phyloP scores from a whole-genome alignment of 495 filamentous ascomycete species.

The Polyplosphaeria fusca region DNA sequence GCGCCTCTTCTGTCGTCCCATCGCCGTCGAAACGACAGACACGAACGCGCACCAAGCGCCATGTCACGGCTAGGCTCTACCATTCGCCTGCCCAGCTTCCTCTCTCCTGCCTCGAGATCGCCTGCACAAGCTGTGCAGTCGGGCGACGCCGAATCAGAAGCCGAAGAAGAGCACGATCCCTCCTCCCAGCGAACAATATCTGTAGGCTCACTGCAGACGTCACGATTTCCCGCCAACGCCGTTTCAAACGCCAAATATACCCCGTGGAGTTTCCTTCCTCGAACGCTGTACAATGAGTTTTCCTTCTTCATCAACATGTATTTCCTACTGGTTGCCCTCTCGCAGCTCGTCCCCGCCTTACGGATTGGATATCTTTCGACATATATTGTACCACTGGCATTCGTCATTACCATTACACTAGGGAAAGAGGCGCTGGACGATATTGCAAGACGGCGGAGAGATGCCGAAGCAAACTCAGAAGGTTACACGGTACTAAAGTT shows the following conservation, averaged over 20 bases:
- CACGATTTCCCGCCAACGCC: conserved; percentile 73
- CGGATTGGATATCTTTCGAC: conserved; percentile 93
- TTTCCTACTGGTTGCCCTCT: conserved; percentile 90
- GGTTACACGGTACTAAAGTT: conserved; percentile 77
- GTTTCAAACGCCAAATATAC: conserved; percentile 98
- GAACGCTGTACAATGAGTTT: conserved; percentile 96
- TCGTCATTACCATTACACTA: conserved; percentile 85
- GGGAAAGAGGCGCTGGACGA: conserved; percentile 97
- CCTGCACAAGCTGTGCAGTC: conserved; percentile 9
- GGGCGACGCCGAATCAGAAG: conserved; percentile 29
- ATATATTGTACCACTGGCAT: conserved; percentile 87
- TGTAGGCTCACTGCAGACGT: conserved; percentile 44
- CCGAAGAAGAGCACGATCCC: conserved; percentile 37
- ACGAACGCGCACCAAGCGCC: conserved; percentile 20
- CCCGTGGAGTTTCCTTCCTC: conserved; percentile 88
- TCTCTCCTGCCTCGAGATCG: conserved; percentile 17
- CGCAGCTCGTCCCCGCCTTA: conserved; percentile 83
- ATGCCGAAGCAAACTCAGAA: conserved; percentile 93
- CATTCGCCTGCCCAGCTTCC: conserved; percentile 34
- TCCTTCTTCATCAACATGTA: conserved; percentile 99
- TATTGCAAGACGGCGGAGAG: conserved; percentile 75
- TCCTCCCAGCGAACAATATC: conserved; percentile 37
- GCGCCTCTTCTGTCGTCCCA: conserved; percentile 34
- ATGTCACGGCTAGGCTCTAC: conserved; percentile 23
- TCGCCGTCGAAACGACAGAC: conserved; percentile 5